A percentile compares a stretch with the other conserved stretches of the same genome.
Conservation (phyloP, 192 early-diverging fungal genomes). For the Linderina pennispora region DNA sequence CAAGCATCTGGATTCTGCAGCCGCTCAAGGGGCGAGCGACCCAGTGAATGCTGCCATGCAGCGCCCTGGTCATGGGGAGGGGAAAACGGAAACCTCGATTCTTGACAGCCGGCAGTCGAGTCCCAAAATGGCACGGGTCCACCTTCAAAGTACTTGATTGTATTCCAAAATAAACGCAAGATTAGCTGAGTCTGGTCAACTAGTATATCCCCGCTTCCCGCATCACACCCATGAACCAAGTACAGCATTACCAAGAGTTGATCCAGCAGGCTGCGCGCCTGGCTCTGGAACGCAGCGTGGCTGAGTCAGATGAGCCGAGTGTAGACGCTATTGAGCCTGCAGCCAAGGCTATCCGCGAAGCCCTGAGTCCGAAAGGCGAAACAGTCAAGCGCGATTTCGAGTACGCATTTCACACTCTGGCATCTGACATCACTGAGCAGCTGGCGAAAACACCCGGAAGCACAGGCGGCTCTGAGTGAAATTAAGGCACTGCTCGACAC, state of each 20-base stretch:
- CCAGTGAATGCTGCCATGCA: no score
- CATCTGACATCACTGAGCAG: conserved; percentile 18
- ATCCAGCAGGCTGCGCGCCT: conserved; percentile 2
- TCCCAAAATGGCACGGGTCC: no score
- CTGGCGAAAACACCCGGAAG: neutral
- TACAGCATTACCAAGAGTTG: neutral
- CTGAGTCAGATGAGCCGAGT: conserved; percentile 1
- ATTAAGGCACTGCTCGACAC: conserved; percentile 23
- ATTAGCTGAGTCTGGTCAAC: no score
- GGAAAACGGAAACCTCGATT: no score
- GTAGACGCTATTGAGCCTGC: neutral
- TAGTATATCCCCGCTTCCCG: no score
- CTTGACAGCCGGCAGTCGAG: no score
- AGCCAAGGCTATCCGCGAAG: neutral
- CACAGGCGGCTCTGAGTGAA: neutral
- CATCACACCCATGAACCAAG: neutral
- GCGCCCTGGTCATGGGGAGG: no score
- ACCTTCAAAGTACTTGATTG: no score
- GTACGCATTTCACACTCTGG: conserved; percentile 18
- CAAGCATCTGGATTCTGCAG: no score
- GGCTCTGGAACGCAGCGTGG: neutral
- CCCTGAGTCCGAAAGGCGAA: neutral
- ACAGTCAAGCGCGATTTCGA: conserved; percentile 13
- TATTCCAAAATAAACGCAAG: no score
- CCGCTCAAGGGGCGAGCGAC: no score